Base-by-base conservation (phyloP, 75 land plant species). In the Ceratopteris richardii region DNA sequence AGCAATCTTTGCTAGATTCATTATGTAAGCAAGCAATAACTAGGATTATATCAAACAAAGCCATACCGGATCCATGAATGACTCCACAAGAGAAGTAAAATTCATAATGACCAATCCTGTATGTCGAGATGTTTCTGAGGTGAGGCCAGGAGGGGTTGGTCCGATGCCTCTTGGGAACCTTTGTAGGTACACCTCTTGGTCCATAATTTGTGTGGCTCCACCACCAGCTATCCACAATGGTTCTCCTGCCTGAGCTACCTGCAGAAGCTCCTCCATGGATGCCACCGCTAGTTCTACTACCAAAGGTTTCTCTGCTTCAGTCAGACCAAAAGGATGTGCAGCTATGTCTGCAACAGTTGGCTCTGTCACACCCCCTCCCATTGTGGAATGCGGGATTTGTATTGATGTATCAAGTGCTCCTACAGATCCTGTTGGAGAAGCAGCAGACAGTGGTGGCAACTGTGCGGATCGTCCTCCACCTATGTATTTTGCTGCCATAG, bases 241-340 rank as follows among this genome's bases (percentile, higher is more conserved):
- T 3, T 68, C 56, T 19, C 54, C 26, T 0, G 56, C 54, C 39
- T 68, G 70, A 19, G 70, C 64, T 51, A 68, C 14, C 23, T 47
- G 56, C 26, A 68, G 21, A 14, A 68, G 31, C 44, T 68, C 72
- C 31, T 69, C 72, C 72, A 69, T 69, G 18, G 72, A 62, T 0
- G 62, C 42, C 10, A 69, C 26, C 16, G 72, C 72, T n/a, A 63
- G 31, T 40, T 69, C 72, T 14, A 59, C 69, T 9, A 69, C 60
- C 30, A 69, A 6, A 1, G 72, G 72, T 53, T 69, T 69, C 70
- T 61, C 70, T 1, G 43, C 36, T 0, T 60, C 65, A n/a, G 69
- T 25, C 2, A 67, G 41, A 21, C 46, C 66, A 19, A 61, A 19
- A 23, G 66, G 66, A 0, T 56, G 66, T 5, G 47, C 25, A 12